These are phyloP conservation scores for Chalciporus sphaerocephalus DNA, from an alignment of 768 basidiomycete genomes.

Conservation along the genomic window DNA sequence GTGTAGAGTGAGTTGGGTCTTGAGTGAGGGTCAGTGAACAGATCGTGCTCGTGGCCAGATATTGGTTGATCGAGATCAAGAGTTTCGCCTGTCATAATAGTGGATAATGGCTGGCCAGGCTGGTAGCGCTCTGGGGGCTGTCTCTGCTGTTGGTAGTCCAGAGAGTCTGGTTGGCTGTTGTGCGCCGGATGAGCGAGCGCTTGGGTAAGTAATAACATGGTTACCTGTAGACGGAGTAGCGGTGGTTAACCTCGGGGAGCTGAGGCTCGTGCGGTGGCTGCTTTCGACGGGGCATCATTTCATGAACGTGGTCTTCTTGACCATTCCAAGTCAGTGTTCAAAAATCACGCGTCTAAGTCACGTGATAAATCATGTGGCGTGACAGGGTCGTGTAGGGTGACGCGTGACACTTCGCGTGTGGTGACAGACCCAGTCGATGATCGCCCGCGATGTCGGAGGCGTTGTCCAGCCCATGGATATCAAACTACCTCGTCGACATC, in stretches of 20 bases:
- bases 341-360: slow-evolving; percentile 14
- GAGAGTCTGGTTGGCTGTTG: slow-evolving; percentile 9
- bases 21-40: slow-evolving; percentile 27
- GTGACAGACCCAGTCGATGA: slow-evolving; percentile 7
- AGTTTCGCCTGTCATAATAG: slow-evolving; percentile 64
- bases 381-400: slow-evolving; percentile 6
- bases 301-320: neutral
- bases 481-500: slow-evolving; percentile 44
- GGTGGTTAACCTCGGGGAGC: neutral
- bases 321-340: neutral
- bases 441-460: slow-evolving; percentile 34
- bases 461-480: slow-evolving; percentile 51
- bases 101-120: slow-evolving; percentile 56
- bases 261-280: slow-evolving; percentile 12
- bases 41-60: slow-evolving; percentile 31
- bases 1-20: slow-evolving; percentile 23
- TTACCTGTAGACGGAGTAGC: slow-evolving; percentile 7
- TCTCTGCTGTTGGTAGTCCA: slow-evolving; percentile 5
- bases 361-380: slow-evolving; percentile 16
- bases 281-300: slow-evolving; percentile 22
- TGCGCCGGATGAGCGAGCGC: neutral
- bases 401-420: slow-evolving; percentile 18
- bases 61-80: slow-evolving; percentile 42
- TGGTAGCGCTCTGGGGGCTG: slow-evolving; percentile 42
- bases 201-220: neutral